A percentile compares a stretch with the other conserved stretches of the same genome.
phyloP scores from a whole-genome alignment of 208 protist genomes.

The Porcisia deanei region DNA sequence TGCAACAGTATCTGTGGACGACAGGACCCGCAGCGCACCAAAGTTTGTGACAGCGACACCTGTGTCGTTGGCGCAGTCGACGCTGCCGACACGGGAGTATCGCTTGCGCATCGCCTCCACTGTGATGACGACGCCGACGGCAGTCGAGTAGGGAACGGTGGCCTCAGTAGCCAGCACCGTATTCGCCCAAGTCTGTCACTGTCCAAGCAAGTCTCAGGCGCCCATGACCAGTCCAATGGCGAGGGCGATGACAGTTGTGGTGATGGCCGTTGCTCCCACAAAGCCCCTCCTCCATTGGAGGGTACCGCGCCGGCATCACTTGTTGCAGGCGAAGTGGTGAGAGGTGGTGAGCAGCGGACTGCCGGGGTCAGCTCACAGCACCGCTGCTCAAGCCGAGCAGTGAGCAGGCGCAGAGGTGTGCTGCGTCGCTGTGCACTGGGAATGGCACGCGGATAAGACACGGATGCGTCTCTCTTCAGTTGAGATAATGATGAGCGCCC shows the following conservation, averaged over 20 bases:
- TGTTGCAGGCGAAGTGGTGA: background rate
- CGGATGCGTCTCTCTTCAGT: background rate
- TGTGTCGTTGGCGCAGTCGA: background rate
- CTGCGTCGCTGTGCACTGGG: background rate
- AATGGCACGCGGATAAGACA: background rate
- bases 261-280: background rate
- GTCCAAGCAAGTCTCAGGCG: background rate
- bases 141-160: background rate
- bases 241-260: background rate
- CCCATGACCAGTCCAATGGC: background rate
- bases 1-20: background rate
- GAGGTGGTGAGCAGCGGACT: background rate
- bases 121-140: background rate
- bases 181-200: constrained; percentile 1
- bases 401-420: constrained; percentile 12
- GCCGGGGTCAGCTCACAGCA: background rate
- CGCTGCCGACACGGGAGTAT: background rate
- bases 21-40: background rate
- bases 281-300: background rate
- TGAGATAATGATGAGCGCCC: background rate
- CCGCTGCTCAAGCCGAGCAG: constrained; percentile 13
- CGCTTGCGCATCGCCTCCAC: background rate
- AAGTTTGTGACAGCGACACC: background rate
- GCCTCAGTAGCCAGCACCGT: background rate
- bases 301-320: background rate